These are phyloP conservation scores for Mycena kentingensis DNA, from an alignment of 768 basidiomycete genomes.

Conservation along the genomic window DNA sequence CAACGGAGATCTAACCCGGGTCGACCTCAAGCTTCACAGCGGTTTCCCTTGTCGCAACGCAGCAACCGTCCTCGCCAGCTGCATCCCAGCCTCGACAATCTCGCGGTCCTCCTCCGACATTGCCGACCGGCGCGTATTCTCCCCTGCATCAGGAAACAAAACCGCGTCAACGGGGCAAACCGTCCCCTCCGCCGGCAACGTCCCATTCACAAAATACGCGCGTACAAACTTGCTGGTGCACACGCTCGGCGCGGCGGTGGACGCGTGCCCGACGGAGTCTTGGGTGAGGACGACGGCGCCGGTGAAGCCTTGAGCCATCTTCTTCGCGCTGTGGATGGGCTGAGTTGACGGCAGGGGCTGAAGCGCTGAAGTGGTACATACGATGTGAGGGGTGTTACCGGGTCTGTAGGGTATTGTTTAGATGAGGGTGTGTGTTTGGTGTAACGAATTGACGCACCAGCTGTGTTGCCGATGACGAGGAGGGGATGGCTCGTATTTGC, in stretches of 20 bases:
- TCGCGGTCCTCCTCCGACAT: too few species aligned
- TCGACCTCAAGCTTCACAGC: too few species aligned
- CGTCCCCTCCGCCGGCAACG: slow-evolving; percentile 21
- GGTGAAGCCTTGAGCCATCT: slow-evolving; percentile 22
- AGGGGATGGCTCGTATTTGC: neutral
- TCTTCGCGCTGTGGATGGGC: slow-evolving; percentile 17
- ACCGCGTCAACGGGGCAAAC: slow-evolving; percentile 18
- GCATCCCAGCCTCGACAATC: too few species aligned
- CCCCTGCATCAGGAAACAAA: too few species aligned
- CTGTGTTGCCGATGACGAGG: slow-evolving; percentile 16
- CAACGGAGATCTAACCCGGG: too few species aligned
- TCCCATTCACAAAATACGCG: slow-evolving; percentile 23
- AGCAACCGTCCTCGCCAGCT: too few species aligned
- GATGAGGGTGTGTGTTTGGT: too few species aligned
- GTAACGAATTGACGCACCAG: neutral
- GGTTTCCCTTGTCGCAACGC: too few species aligned
- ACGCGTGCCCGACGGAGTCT: slow-evolving; percentile 23
- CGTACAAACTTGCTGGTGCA: slow-evolving; percentile 21
- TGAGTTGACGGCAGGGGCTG: neutral
- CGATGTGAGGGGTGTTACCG: slow-evolving; percentile 21
- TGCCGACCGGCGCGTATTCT: too few species aligned
- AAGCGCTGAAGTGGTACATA: slow-evolving; percentile 1
- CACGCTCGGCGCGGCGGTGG: slow-evolving; percentile 16
- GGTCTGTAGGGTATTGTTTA: slow-evolving; percentile 24
- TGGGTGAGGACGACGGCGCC: slow-evolving; percentile 25